Percentiles rank a stretch among this genome's conserved stretches.
Evolutionary conservation across 306 rosid species (phyloP).

Genomic region (Pyrus communis): DNA sequence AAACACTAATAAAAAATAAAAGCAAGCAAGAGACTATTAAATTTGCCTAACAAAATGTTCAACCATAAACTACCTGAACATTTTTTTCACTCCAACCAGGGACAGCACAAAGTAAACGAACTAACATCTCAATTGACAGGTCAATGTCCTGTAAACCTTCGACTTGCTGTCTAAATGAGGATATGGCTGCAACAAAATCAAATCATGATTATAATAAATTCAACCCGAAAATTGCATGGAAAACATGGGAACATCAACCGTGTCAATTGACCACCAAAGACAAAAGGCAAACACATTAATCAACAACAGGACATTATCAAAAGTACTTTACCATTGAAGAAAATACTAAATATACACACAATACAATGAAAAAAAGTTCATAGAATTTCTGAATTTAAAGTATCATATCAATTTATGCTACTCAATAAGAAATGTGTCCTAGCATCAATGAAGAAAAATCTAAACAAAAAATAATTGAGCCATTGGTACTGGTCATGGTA

Average conservation of each 20-base stretch:
- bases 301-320: background rate
- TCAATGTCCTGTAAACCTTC: conserved; percentile 66
- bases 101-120: conserved; percentile 73
- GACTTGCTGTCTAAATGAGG: conserved; percentile 78
- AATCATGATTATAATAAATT: background rate
- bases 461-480: background rate
- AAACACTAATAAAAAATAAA: background rate
- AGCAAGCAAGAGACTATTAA: background rate
- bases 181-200: conserved; percentile 58
- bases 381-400: background rate
- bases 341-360: background rate
- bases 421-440: background rate
- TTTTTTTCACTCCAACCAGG: conserved; percentile 99
- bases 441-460: background rate
- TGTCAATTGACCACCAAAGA: background rate
- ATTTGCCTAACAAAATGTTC: conserved; percentile 8
- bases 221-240: background rate
- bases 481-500: background rate
- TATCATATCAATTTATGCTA: background rate
- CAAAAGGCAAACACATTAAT: background rate
- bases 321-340: background rate
- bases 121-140: conserved; percentile 62
- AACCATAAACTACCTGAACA: conserved; percentile 67
- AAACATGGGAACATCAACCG: background rate
- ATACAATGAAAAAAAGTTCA: background rate